Evolutionary conservation across 495 filamentous ascomycete genomes (phyloP), one percentile per base, ranked within the genome.

Genomic region (Cercophora samala): DNA sequence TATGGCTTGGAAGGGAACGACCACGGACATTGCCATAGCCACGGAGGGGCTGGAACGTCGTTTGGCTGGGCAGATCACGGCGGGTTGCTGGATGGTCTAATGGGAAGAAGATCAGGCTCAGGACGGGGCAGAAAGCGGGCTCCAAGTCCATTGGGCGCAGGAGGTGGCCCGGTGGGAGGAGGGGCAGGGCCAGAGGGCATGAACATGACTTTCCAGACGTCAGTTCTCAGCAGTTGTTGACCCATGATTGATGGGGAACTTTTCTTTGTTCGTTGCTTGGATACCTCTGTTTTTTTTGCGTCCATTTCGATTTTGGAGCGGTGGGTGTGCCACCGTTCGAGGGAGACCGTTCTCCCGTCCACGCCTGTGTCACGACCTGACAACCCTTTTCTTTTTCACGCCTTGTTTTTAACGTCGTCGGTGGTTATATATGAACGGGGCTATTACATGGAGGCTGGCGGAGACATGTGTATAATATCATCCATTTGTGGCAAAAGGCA

Each of bases 191-290:
- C 25, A 21, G 61, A 55, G 61, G 54, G 46, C 17, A 69, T 64
- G 68, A 69, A 64, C 63, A 59, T 74, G 64, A 70, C 72, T 63
- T 74, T 74, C 26, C 66, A 74, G 72, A 74, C 72, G 22, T 74
- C 72, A 37, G 66, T 66, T 52, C 55, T 68, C 26, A 22, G 21
- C 42, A 42, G 46, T 24, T 55, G 22, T 21, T 23, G 53, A 56
- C 15, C 59, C n/a, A 32, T 26, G 6, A n/a, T n/a, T n/a, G 13
- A 11, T 61, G 59, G 26, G 26, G 15, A 4, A 46, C 13, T 46
- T 46, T 46, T 9, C 2, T 46, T 46, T 46, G 37, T 46, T 17
- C 9, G 15, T 46, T 2, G 15, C 15, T 46, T 46, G 37, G 37
- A 46, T 46, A 46, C 37, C 37, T 46, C 15, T 5, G 37, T 46